Evolutionary conservation across 371 early-diverging fungal species (phyloP).

Genomic region (Mortierella sp.): DNA sequence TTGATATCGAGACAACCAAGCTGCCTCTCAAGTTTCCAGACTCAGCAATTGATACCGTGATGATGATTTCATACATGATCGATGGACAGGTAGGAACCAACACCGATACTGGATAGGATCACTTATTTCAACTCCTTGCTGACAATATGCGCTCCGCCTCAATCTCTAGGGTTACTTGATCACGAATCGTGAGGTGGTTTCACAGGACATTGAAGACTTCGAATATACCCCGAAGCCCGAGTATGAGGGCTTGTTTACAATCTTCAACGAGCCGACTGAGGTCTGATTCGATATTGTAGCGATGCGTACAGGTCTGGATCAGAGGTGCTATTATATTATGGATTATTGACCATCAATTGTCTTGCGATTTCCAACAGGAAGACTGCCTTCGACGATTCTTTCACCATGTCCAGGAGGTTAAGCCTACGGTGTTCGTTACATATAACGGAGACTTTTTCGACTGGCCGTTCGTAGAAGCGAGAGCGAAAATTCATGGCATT

Average conservation of each 20-base stretch:
- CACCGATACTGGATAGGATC: no score
- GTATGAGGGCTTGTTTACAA: conserved; percentile 94
- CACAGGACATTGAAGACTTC: conserved; percentile 97
- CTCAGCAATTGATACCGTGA: conserved; percentile 91
- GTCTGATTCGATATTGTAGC: conserved; percentile 37
- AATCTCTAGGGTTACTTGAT: conserved; percentile 90
- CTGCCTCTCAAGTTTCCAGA: conserved; percentile 99
- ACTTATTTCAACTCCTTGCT: neutral
- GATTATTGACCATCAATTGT: no score
- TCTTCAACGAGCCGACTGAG: conserved; percentile 97
- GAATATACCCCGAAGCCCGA: conserved; percentile 98
- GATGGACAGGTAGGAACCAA: conserved; percentile 81
- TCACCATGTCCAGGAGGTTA: conserved; percentile 87
- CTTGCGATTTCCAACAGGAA: conserved; percentile 50
- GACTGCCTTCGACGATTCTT: conserved; percentile 90
- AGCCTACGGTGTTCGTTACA: conserved; percentile 96
- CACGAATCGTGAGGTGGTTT: conserved; percentile 97
- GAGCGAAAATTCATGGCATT: conserved; percentile 85
- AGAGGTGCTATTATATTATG: no score
- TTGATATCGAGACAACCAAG: conserved; percentile 99
- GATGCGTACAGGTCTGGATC: neutral
- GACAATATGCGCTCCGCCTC: neutral
- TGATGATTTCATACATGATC: conserved; percentile 99
- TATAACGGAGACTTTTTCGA: conserved; percentile 99
- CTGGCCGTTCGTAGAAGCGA: conserved; percentile 98